A percentile compares a stretch with the other conserved stretches of the same genome.
Conservation (phyloP, 2,329 filamentous ascomycete genomes). For the Dothidotthia symphoricarpi region DNA sequence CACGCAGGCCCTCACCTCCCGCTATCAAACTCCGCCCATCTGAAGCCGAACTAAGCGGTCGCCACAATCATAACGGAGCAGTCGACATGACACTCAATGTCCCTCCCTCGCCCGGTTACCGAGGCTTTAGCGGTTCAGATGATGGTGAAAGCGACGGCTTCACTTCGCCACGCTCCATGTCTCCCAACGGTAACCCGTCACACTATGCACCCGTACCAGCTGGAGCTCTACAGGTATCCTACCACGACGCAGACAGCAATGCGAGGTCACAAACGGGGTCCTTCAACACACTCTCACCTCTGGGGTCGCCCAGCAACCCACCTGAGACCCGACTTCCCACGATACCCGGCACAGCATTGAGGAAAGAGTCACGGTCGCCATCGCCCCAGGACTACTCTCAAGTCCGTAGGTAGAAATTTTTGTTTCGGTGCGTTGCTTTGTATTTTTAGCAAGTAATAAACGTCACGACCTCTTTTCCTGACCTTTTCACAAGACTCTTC, state of each 20-base stretch:
- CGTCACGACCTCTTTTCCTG: conserved; percentile 23
- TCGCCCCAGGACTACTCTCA: conserved; percentile 19
- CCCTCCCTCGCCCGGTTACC: conserved; percentile 33
- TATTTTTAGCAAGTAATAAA: conserved; percentile 29
- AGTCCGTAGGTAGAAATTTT: conserved; percentile 33
- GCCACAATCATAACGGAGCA: conserved; percentile 33
- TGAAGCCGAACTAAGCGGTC: conserved; percentile 39
- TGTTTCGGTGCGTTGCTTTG: conserved; percentile 24
- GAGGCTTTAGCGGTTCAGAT: conserved; percentile 30
- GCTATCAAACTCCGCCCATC: conserved; percentile 35
- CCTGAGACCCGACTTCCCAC: conserved; percentile 28
- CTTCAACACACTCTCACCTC: conserved; percentile 17
- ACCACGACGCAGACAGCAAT: conserved; percentile 19
- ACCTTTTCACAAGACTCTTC: conserved; percentile 23
- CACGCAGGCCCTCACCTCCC: conserved; percentile 22
- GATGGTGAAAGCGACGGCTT: conserved; percentile 28
- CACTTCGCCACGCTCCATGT: conserved; percentile 22
- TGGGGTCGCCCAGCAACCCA: conserved; percentile 18
- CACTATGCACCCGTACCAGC: conserved; percentile 30
- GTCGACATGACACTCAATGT: conserved; percentile 39
- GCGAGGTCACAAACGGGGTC: conserved; percentile 32
- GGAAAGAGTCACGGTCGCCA: conserved; percentile 23
- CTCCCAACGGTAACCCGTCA: conserved; percentile 23
- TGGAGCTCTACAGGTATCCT: conserved; percentile 24
- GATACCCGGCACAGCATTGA: conserved; percentile 20